Evolutionary conservation across 2,329 filamentous ascomycete genomes (phyloP).

Genomic region (Claviceps sp.): DNA sequence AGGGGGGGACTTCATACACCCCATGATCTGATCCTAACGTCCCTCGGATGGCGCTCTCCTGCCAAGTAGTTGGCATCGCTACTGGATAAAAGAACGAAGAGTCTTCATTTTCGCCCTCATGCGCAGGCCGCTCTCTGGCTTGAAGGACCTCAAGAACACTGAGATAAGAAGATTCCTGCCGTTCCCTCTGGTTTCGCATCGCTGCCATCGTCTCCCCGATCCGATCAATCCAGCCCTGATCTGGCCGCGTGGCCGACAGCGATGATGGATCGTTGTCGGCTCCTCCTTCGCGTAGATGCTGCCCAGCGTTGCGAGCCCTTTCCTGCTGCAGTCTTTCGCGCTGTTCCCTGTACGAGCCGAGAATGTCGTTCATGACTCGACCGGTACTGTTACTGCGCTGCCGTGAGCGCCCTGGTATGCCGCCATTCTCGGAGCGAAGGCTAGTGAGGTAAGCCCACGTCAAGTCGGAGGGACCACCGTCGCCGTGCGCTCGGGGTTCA

Average conservation of each 20-base stretch:
- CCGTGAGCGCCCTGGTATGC: conserved; percentile 18
- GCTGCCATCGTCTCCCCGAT: conserved; percentile 23
- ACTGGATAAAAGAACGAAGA: conserved; percentile 23
- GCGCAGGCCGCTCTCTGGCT: conserved; percentile 17
- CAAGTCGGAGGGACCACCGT: conserved; percentile 6
- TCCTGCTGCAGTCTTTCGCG: conserved; percentile 20
- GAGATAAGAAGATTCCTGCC: conserved; percentile 22
- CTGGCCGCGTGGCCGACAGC: conserved; percentile 9
- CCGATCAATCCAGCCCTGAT: conserved; percentile 19
- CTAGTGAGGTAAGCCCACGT: conserved; percentile 10
- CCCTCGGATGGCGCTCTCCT: conserved; percentile 22
- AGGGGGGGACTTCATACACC: conserved; percentile 29
- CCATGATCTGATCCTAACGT: conserved; percentile 23
- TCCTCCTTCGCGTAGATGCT: conserved; percentile 17
- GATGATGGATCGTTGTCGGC: conserved; percentile 1
- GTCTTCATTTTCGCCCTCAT: conserved; percentile 22
- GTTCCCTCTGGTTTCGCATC: conserved; percentile 22
- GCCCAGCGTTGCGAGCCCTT: conserved; percentile 20
- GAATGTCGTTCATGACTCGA: conserved; percentile 25
- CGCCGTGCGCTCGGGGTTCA: conserved; percentile 11
- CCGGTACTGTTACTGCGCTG: conserved; percentile 22
- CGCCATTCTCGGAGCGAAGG: conserved; percentile 12
- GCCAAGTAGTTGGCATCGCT: conserved; percentile 25
- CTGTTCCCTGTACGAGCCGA: conserved; percentile 24
- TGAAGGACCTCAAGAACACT: conserved; percentile 25